Evolutionary conservation across 2,329 filamentous ascomycete genomes (phyloP), one percentile per base, ranked within the genome.

Genomic region (Diaporthe vexans): DNA sequence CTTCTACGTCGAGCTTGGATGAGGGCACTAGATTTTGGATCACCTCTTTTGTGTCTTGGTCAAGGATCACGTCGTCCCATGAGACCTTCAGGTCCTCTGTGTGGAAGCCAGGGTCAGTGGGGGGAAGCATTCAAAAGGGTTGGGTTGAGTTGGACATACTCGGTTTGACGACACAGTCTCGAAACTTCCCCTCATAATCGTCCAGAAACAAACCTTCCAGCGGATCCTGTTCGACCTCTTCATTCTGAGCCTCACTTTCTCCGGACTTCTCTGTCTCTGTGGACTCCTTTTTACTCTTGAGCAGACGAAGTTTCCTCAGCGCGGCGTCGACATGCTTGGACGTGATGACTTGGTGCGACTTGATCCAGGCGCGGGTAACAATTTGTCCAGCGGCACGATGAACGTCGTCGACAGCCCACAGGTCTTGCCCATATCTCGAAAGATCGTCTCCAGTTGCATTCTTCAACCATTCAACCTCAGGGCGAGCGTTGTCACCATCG

Each of bases 61-160:
- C 46, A 7, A 67, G n/a, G 29, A 67, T 67, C 1, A 67, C 26
- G 5, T 67, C 63, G 29, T 67, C 63, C 63, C 63, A 67, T 37
- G 63, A 37, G 4, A 37, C 15, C 1, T 52, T 67, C 11, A 67
- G 63, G n/a, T 67, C 63, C 3, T 40, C 61, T 67, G 29, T 37
- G 2, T 4, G 11, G 10, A 21, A 15, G 3, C 2, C 3, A 13
- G 15, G 43, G 46, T 67, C 8, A 67, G 61, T 9, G 10, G 21
- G 4, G 40, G 8, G 8, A 48, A 1, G 17, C 17, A 9, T 11
- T 5, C 10, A 17, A 13, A 5, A 35, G 43, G n/a, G 4, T 24
- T 11, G 11, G 19, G 0, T 29, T 26, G 43, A 3, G 6, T 9
- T 9, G 8, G 13, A 37, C 61, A 2, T 52, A 67, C 61, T 52